phyloP scores from a whole-genome alignment of 768 basidiomycete species.

The Jaapia argillacea region DNA sequence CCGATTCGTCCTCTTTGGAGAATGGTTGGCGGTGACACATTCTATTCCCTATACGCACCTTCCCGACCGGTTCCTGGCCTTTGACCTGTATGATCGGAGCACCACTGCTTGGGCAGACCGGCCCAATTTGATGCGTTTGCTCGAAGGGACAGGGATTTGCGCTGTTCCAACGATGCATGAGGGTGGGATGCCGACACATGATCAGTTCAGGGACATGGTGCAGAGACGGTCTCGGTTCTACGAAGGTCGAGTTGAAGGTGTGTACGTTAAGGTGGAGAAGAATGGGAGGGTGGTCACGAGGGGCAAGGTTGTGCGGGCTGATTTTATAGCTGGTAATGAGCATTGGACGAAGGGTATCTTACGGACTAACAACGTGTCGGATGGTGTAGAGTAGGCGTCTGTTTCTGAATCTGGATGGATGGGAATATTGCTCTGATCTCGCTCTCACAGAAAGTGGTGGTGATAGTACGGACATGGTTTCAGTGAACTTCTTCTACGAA shows the following conservation, averaged over 20 bases:
- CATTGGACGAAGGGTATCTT: constrained; percentile 42
- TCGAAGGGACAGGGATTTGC: constrained; percentile 29
- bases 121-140: constrained; percentile 20
- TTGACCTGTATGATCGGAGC: constrained; percentile 47
- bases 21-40: constrained; percentile 56
- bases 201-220: constrained; percentile 34
- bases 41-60: constrained; percentile 47
- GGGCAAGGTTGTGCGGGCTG: constrained; percentile 47
- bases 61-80: constrained; percentile 47
- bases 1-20: constrained; percentile 51
- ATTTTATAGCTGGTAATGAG: constrained; percentile 55
- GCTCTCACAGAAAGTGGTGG: too few species aligned
- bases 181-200: constrained; percentile 29
- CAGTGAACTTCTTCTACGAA: too few species aligned
- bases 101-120: constrained; percentile 30
- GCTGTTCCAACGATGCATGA: constrained; percentile 34
- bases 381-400: too few species aligned
- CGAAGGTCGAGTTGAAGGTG: constrained; percentile 41
- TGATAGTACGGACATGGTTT: too few species aligned
- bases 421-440: too few species aligned
- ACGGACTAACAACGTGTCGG: constrained; percentile 28
- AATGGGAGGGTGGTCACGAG: constrained; percentile 28
- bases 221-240: constrained; percentile 32
- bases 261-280: constrained; percentile 47
- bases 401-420: too few species aligned